Evolutionary conservation across 1,284 basidiomycete genomes (phyloP).

Genomic region (Naganishia sp.): DNA sequence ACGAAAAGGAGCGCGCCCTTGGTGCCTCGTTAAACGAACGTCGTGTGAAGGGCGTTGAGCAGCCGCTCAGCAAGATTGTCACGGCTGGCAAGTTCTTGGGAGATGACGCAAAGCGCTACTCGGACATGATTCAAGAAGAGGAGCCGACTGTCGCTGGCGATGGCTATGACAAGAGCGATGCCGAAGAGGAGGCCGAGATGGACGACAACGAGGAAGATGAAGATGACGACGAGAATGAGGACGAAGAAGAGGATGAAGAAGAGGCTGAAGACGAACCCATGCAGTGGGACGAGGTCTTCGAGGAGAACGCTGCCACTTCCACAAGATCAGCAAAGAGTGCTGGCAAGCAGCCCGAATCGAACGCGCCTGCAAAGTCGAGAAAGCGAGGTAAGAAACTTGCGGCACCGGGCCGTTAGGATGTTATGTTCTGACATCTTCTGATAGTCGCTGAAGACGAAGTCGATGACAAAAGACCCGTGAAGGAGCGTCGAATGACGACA

Average conservation of each 20-base stretch:
- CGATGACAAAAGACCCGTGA: conserved; percentile 41
- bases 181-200: conserved; percentile 59
- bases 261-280: conserved; percentile 59
- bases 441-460: conserved; percentile 40
- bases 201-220: conserved; percentile 53
- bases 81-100: conserved; percentile 59
- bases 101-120: conserved; percentile 52
- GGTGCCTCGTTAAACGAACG: conserved; percentile 53
- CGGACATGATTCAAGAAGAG: conserved; percentile 45
- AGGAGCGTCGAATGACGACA: conserved; percentile 80
- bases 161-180: conserved; percentile 52
- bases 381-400: conserved; percentile 37
- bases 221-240: conserved; percentile 53
- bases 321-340: conserved; percentile 21
- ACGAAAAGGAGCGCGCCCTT: conserved; percentile 47
- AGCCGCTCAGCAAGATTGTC: conserved; percentile 61
- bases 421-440: conserved; percentile 29
- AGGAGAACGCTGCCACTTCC: conserved; percentile 37
- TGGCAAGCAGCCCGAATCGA: conserved; percentile 25
- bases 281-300: conserved; percentile 79
- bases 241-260: conserved; percentile 52
- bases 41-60: conserved; percentile 60
- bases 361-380: conserved; percentile 34
- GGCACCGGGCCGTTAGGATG: neutral
- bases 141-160: conserved; percentile 41